These are phyloP conservation scores for Hevea brasiliensis DNA, from an alignment of 345 rosid species.

Conservation along the genomic window DNA sequence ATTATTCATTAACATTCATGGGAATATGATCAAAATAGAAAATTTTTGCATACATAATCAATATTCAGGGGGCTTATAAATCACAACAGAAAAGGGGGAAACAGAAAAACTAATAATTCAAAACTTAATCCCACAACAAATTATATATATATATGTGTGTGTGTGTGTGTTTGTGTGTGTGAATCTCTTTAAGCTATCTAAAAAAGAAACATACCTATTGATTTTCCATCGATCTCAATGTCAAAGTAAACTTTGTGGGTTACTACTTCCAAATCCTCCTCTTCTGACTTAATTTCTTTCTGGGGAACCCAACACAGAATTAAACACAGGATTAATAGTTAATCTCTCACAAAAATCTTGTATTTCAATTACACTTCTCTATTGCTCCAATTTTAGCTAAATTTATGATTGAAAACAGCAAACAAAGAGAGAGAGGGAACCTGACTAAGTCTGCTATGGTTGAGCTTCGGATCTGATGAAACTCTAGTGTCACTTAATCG, in stretches of 20 bases:
- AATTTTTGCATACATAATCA: neutral
- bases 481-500: slow-evolving; percentile 52
- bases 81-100: neutral
- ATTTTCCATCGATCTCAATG: slow-evolving; percentile 27
- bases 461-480: slow-evolving; percentile 38
- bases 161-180: too few relatives aligned
- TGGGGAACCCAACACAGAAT: neutral
- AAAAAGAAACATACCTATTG: slow-evolving; percentile 14
- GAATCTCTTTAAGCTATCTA: neutral
- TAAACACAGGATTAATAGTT: neutral
- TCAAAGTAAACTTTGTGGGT: slow-evolving; percentile 33
- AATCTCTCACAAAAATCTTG: neutral
- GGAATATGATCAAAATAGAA: neutral
- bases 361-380: neutral
- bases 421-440: slow-evolving; percentile 20
- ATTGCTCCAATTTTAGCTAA: neutral
- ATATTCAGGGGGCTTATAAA: neutral
- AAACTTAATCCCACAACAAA: neutral
- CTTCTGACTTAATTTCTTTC: neutral
- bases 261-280: slow-evolving; percentile 23
- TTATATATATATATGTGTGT: neutral
- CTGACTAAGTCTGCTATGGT: slow-evolving; percentile 29
- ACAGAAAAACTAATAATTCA: neutral
- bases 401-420: neutral
- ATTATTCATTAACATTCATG: too few relatives aligned